Conservation (phyloP, 2,329 filamentous ascomycete species). For the Fusarium buxicola region DNA sequence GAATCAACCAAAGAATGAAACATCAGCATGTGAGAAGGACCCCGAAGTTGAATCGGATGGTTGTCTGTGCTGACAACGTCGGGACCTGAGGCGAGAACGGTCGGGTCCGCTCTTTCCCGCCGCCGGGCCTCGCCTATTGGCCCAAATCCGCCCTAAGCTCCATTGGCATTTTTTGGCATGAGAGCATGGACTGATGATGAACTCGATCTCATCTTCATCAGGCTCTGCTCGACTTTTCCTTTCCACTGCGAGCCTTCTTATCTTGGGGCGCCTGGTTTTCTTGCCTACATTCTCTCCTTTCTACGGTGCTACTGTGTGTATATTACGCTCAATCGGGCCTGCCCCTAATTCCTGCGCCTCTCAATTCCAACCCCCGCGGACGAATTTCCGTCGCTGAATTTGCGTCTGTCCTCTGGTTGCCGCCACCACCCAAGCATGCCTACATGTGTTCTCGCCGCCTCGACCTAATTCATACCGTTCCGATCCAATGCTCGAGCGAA, state of each 20-base stretch:
- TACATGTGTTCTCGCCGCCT: conserved; percentile 15
- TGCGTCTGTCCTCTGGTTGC: conserved; percentile 11
- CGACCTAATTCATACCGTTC: conserved; percentile 30
- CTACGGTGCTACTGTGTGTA: background rate
- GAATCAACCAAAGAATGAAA: too few relatives aligned
- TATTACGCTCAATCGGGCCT: background rate
- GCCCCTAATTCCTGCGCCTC: background rate
- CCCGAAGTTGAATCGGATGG: conserved; percentile 21
- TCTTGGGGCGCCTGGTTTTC: background rate
- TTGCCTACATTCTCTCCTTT: background rate
- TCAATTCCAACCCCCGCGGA: conserved; percentile 22
- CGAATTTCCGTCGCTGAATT: conserved; percentile 4
- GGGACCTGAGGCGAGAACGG: conserved; percentile 17
- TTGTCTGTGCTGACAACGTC: background rate
- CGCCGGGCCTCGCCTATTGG: conserved; percentile 18
- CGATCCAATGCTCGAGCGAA: conserved; percentile 67
- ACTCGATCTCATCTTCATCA: conserved; percentile 7
- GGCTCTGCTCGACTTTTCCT: conserved; percentile 22
- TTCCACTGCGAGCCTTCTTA: conserved; percentile 1
- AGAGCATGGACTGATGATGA: conserved; percentile 36
- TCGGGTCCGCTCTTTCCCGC: conserved; percentile 8
- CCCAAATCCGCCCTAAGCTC: background rate
- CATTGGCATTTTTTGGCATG: conserved; percentile 10
- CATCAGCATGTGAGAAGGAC: background rate
- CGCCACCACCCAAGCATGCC: conserved; percentile 42